A percentile compares a stretch with the other conserved stretches of the same genome.
Conservation (phyloP, 2,329 filamentous ascomycete genomes). For the Pezicula neosporulosa region DNA sequence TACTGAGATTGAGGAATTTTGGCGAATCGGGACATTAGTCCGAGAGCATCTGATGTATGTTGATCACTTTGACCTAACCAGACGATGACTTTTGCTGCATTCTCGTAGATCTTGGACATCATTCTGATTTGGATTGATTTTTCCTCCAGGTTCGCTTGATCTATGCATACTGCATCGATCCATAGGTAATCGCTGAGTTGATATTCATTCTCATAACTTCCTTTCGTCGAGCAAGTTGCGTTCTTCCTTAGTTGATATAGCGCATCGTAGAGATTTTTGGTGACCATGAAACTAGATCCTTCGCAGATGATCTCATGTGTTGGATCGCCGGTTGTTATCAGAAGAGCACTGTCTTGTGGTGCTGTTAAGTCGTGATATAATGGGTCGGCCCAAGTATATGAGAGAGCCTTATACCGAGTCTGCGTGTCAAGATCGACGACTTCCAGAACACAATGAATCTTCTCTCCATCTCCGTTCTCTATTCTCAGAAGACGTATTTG, state of each 20-base stretch:
- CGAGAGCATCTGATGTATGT: neutral
- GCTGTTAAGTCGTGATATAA: neutral
- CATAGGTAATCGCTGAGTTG: conserved; percentile 1
- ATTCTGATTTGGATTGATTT: conserved; percentile 5
- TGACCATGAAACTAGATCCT: neutral
- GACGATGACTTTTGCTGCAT: conserved; percentile 6
- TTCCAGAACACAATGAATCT: conserved; percentile 4
- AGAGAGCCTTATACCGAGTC: conserved; percentile 9
- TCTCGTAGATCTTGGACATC: conserved; percentile 11
- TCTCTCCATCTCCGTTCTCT: no score
- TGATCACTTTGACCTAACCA: conserved; percentile 6
- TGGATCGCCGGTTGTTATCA: neutral
- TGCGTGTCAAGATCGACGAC: conserved; percentile 4
- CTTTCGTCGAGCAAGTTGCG: neutral
- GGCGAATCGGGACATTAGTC: neutral
- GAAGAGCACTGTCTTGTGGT: neutral
- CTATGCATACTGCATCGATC: conserved; percentile 14
- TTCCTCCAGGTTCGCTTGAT: conserved; percentile 8
- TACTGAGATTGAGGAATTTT: neutral
- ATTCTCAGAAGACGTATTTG: neutral
- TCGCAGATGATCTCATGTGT: neutral
- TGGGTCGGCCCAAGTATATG: conserved; percentile 13
- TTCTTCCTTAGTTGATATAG: neutral
- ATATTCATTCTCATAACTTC: neutral
- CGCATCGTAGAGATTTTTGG: neutral